Percentiles rank a stretch among this genome's conserved stretches.
These are phyloP conservation scores for Asterophora parasitica DNA, from an alignment of 768 basidiomycete genomes.

Conservation along the genomic window DNA sequence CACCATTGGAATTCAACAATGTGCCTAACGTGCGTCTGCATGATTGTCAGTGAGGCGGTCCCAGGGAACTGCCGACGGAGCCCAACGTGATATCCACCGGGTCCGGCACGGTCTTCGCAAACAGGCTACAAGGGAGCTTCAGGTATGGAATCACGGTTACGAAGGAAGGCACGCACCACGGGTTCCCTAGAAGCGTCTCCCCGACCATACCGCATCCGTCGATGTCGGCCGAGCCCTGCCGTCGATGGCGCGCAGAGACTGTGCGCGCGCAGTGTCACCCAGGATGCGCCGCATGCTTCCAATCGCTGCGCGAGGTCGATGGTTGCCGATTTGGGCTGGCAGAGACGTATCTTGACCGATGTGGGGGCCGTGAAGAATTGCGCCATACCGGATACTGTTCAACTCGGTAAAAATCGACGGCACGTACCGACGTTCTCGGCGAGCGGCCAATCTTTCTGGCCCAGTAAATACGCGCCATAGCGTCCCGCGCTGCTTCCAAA, in stretches of 20 bases:
- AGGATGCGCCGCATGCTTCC: conserved; percentile 62
- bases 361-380: conserved; percentile 59
- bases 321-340: conserved; percentile 52
- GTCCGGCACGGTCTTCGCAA: conserved; percentile 38
- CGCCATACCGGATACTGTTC: conserved; percentile 59
- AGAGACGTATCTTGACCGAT: conserved; percentile 58
- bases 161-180: conserved; percentile 42
- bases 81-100: conserved; percentile 59
- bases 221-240: conserved; percentile 66
- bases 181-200: conserved; percentile 71
- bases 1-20: conserved; percentile 69
- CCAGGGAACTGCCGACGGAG: conserved; percentile 50
- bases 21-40: conserved; percentile 63
- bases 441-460: conserved; percentile 66
- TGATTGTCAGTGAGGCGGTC: conserved; percentile 42
- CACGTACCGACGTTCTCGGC: conserved; percentile 58
- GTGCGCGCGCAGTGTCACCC: conserved; percentile 72
- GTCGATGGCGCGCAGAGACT: conserved; percentile 62
- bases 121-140: conserved; percentile 40
- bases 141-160: conserved; percentile 2
- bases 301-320: conserved; percentile 51
- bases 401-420: not conserved
- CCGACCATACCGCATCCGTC: conserved; percentile 76
- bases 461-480: conserved; percentile 73
- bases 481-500: conserved; percentile 65